Base-by-base conservation (phyloP, 2,329 filamentous ascomycete genomes). In the Lecanicillium sp. region DNA sequence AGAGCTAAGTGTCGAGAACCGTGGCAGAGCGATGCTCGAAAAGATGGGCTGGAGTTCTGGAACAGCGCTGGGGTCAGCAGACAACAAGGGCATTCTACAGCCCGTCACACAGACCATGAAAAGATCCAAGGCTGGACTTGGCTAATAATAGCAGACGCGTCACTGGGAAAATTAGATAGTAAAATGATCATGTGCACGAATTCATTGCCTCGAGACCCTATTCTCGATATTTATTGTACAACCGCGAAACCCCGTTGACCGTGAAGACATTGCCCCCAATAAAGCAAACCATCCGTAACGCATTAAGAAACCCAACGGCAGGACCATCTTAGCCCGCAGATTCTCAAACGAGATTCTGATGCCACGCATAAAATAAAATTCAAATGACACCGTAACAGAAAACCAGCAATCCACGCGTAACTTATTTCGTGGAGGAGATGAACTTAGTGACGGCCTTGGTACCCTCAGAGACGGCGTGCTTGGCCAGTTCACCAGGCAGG, bases 361-460 rank as follows among this genome's bases (percentile, higher is more conserved):
- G 74, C 73, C 75, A 67, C 70, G 66, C 70, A 70, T 67, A 70
- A 67, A 66, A 61, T 39, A 32, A 50, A 45, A 30, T 32, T 55
- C 54, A 52, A 56, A 54, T 62, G 68, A 74, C 71, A 75, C 75
- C 71, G 71, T 74, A 71, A 74, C 71, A 79, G 78, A 79, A 78
- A 80, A 74, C 64, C 61, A 70, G 70, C 77, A 67, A 63, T 53
- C 77, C 70, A 66, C 61, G 67, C 68, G 67, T 54, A 60, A 59
- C 74, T 82, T 95, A 97, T 89, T 97, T 98, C 74, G 90, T 93
- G 67, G 91, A 96, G 52, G 91, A 96, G 61, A 91, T 97, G 83
- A 97, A 98, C 85, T 98, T 98, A 81, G 93, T 98, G 62, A 98
- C 93, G 51, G 93, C 93, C 88, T 98, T 98, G 71, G 93, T 98